Conservation (phyloP, 495 filamentous ascomycete genomes). For the Hypoxylon fuscum region DNA sequence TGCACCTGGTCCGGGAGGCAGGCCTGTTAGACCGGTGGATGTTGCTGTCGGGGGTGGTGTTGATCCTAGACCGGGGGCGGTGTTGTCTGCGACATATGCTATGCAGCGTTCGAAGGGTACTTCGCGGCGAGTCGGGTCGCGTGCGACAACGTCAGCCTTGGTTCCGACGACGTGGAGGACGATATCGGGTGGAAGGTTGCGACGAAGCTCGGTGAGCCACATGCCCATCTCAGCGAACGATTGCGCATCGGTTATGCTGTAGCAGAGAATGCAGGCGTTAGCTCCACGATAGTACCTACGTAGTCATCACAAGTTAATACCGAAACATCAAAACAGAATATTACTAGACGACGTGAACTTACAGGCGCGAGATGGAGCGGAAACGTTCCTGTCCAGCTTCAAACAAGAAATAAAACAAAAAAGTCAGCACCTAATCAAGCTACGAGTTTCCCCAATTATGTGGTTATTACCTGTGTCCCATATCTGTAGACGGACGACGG, state of each 20-base stretch:
- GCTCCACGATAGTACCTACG: constrained; percentile 97
- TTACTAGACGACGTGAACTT: too few species aligned
- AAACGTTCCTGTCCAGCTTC: constrained; percentile 92
- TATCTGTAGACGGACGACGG: constrained; percentile 83
- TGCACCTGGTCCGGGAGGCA: constrained; percentile 26
- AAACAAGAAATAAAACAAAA: too few species aligned
- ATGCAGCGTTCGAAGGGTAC: constrained; percentile 95
- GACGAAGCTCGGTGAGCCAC: constrained; percentile 83
- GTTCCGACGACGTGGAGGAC: constrained; percentile 98
- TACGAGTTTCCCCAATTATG: too few species aligned
- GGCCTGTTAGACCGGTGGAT: constrained; percentile 39
- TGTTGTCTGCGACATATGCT: constrained; percentile 90
- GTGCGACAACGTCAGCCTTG: constrained; percentile 88
- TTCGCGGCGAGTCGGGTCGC: constrained; percentile 76
- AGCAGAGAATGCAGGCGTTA: constrained; percentile 91
- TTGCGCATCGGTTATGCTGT: constrained; percentile 86
- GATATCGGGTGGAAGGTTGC: constrained; percentile 73
- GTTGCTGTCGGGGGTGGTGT: constrained; percentile 73
- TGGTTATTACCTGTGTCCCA: constrained; percentile 75
- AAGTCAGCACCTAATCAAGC: too few species aligned
- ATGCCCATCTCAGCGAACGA: constrained; percentile 94
- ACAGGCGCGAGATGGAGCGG: constrained; percentile 88
- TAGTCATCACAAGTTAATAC: too few species aligned
- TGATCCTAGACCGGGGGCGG: constrained; percentile 70
- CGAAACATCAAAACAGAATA: too few species aligned